Evolutionary conservation across 768 basidiomycete species (phyloP), one percentile per base, ranked within the genome.

Genomic region (Xanthoconium stramineum): DNA sequence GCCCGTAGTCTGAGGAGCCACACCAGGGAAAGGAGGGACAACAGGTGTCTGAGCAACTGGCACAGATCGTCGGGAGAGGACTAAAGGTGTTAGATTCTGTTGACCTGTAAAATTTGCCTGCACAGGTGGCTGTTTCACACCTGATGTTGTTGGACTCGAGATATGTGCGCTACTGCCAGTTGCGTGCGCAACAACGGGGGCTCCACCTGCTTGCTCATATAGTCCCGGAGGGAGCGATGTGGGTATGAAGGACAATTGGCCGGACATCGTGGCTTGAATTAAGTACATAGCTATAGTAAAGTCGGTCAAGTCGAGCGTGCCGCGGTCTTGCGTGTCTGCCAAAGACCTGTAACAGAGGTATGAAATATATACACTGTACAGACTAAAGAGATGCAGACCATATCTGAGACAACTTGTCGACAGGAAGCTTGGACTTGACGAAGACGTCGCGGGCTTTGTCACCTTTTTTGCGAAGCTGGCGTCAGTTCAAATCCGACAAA

Each of bases 281-380:
- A 98, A 83, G 72, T 92, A 93, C 94, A 97, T 95, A 39, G 88
- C 97, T 65, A 99, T 84, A 57, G 89, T 87, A 68, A 99, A 99
- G 73, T 99, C 97, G 44, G 88, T 80, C 15, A 84, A 76, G 70
- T 99, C 97, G 57, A 99, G 85, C 13, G 80, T 76, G 50, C 97
- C 96, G 58, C 97, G 83, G 62, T 89, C 83, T 72, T 95, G 90
- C 5, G 94, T 95, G 71, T 99, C 97, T n/a, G 95, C 89, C 38
- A 99, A 81, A 60, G 81, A 88, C 95, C 94, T 97, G 63, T 4
- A 48, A 49, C 39, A 40, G 38, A 49, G 19, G 35, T 50, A 45
- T 29, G 20, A 53, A 39, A 52, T 7, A 12, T 12, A 37, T 20
- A 13, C 20, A n/a, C 24, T 15, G 29, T 32, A n/a, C 30, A 51